phyloP scores from a whole-genome alignment of 805 yeast genomes.

The Zygoascus ofunaensis region DNA sequence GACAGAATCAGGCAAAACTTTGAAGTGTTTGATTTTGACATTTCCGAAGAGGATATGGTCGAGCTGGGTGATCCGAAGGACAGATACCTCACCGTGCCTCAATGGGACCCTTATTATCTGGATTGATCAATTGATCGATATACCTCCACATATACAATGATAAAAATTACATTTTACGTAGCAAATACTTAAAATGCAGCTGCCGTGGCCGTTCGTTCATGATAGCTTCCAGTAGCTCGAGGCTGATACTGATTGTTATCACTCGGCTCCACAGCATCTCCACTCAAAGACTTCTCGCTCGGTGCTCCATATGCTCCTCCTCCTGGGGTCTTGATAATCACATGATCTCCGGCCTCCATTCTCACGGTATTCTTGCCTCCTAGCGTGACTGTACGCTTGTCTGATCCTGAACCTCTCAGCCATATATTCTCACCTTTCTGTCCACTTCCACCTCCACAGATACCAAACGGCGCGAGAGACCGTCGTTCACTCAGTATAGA shows the following conservation, averaged over 20 bases:
- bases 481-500: conserved; percentile 84
- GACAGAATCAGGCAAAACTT: conserved; percentile 50
- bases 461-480: conserved; percentile 75
- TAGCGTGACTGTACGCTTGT: conserved; percentile 32
- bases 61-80: conserved; percentile 22
- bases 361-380: conserved; percentile 66
- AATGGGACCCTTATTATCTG: conserved; percentile 31
- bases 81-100: conserved; percentile 23
- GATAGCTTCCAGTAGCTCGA: conserved; percentile 15
- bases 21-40: conserved; percentile 41
- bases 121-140: conserved; percentile 8
- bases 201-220: conserved; percentile 7
- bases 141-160: not conserved
- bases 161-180: not conserved
- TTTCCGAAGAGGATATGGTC: conserved; percentile 23
- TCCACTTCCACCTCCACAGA: conserved; percentile 75
- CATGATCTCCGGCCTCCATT: conserved; percentile 52
- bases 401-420: conserved; percentile 27
- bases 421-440: conserved; percentile 54
- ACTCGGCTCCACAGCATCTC: not conserved
- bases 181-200: not conserved
- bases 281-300: too few species aligned
- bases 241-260: conserved; percentile 7
- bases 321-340: conserved; percentile 69
- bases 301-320: conserved; percentile 72